Evolutionary conservation across 2,329 filamentous ascomycete genomes (phyloP), one percentile per base, ranked within the genome.

Genomic region (Penicillium sp.): DNA sequence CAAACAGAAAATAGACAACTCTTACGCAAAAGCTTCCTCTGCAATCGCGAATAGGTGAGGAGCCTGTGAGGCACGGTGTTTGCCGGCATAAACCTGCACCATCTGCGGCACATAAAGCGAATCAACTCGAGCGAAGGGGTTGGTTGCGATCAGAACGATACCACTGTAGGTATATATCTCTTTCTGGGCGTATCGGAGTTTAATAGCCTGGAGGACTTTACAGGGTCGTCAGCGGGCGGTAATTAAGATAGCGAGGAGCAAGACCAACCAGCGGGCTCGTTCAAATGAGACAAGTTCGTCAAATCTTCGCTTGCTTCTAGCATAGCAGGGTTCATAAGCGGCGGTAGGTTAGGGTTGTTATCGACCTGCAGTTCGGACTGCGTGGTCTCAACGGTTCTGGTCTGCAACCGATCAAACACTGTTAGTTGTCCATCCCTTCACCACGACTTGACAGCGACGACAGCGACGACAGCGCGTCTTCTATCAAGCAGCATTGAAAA

Each of bases 81-180:
- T 97, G 66, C 93, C 93, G 49, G 93, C 91, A 74, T 99, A 99
- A 33, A 97, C 90, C 72, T 99, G 93, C n/a, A 99, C 91, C 92
- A 99, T 99, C 59, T 93, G 93, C 14, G 92, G 91, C 10, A 99
- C 93, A 73, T 99, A 99, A 66, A 99, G 83, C 35, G 93, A 99
- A 71, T 99, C 93, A 60, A 99, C 91, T 58, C 93, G 83, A 46
- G 95, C 93, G 66, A 99, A 99, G 18, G 93, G 93, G 75, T 99
- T 99, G 56, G 93, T 95, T 56, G 93, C 93, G 76, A 99, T 99
- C 62, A 99, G 80, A 58, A 99, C 93, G 67, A 99, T 97, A 68
- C 93, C 93, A 70, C 89, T 95, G 77, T 99, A 99, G 66, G 93
- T 99, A 79, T 99, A 99, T 65, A 99, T 99, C 72, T 99, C 93